phyloP scores from a whole-genome alignment of 768 basidiomycete genomes.

The Leucosporidium creatinivorum region DNA sequence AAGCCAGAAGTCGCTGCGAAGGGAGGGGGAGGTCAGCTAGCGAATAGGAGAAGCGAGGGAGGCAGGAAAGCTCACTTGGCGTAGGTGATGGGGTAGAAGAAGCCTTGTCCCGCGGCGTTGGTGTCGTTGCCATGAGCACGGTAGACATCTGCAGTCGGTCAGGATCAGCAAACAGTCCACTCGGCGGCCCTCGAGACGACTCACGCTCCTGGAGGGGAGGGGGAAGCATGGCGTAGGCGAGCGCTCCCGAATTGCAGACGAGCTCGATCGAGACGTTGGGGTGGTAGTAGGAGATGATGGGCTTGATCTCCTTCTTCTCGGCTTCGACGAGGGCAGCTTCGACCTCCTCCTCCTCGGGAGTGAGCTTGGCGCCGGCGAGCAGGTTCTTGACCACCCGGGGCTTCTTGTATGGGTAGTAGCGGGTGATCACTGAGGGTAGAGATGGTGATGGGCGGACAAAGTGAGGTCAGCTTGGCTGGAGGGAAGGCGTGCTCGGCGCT shows the following conservation, averaged over 20 bases:
- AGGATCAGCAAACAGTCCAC: conserved; percentile 1
- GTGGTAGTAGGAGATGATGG: conserved; percentile 53
- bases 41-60: no score
- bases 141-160: conserved; percentile 52
- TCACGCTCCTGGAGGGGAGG: conserved; percentile 57
- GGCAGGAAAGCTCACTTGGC: conserved; percentile 49
- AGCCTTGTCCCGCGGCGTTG: conserved; percentile 7
- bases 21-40: no score
- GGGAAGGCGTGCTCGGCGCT: conserved; percentile 36
- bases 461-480: not conserved
- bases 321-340: conserved; percentile 41
- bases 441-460: not conserved
- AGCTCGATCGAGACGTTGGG: conserved; percentile 84
- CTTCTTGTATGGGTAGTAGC: conserved; percentile 68
- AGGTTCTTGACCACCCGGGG: conserved; percentile 77
- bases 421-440: conserved; percentile 60
- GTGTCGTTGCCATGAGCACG: conserved; percentile 49
- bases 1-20: conserved; percentile 62
- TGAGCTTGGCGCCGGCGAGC: conserved; percentile 43
- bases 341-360: conserved; percentile 42
- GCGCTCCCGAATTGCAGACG: conserved; percentile 58
- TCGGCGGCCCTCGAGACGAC: conserved; percentile 42
- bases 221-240: conserved; percentile 55
- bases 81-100: conserved; percentile 82
- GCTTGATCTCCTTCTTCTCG: conserved; percentile 39